Evolutionary conservation across 495 filamentous ascomycete genomes (phyloP), one percentile per base, ranked within the genome.

Genomic region (Penicillium malachiteum): DNA sequence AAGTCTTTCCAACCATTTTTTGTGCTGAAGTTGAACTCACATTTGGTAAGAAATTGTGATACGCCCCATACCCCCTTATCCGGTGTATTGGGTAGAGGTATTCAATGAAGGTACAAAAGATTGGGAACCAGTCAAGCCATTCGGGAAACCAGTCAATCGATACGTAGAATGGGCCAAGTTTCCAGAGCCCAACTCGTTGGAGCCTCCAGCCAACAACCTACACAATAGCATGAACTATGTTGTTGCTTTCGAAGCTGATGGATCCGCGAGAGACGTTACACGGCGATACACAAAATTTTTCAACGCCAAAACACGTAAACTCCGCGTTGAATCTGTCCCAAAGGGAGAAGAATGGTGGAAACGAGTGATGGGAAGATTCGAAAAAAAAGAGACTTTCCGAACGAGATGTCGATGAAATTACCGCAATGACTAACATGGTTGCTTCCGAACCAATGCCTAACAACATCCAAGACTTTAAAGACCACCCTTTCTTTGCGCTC

Each of bases 41-140:
- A 26, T 1, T 26, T 26, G 21, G 21, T 26, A 4, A 26, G 21
- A 26, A 26, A 26, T 4, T 26, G 21, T 26, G 21, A 26, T 26
- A 26, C 21, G 1, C 21, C 21, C 21, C 21, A 26, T 4, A 26
- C 4, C 21, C 21, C 21, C 80, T 2, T 89, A 84, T 57, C 95
- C 94, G 0, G 74, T 97, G 5, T 97, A 89, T 66, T 98, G 94
- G 94, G 86, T 96, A 2, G 94, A 98, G 71, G 87, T 89, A 3
- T 90, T 95, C 62, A 89, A 96, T 62, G 75, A 83, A 52, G 88
- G 86, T 12, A 77, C 87, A 32, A 88, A 96, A 65, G 96, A 91
- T 78, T 97, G 92, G 92, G 95, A 98, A 63, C 88, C 93, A 0
- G 65, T 97, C 3, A 74, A 77, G 38, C 86, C 90, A 0, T 80